phyloP scores from a whole-genome alignment of 1,139 yeast species.

The Suhomyces guaymorum region DNA sequence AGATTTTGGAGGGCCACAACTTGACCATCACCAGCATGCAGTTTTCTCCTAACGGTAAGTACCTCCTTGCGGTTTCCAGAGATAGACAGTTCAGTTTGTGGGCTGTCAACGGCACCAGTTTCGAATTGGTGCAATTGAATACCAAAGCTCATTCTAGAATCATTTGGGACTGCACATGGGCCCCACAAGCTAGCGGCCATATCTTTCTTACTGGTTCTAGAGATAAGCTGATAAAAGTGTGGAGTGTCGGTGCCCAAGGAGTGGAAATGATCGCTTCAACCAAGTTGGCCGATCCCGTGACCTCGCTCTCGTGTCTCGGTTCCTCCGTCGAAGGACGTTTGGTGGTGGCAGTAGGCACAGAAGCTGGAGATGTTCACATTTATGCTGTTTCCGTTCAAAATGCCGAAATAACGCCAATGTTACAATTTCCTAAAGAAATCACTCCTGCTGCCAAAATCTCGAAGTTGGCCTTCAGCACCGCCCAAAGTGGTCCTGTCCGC shows the following conservation, averaged over 20 bases:
- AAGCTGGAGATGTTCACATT: constrained; percentile 48
- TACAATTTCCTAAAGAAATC: constrained; percentile 35
- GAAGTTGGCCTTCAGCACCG: constrained; percentile 56
- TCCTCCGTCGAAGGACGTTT: constrained; percentile 25
- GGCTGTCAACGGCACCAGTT: constrained; percentile 51
- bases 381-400: constrained; percentile 29
- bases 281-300: constrained; percentile 59
- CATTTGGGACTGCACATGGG: constrained; percentile 95
- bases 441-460: constrained; percentile 65
- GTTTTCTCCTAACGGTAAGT: constrained; percentile 71
- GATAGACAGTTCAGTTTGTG: constrained; percentile 87
- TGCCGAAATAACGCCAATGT: constrained; percentile 25
- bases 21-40: constrained; percentile 82
- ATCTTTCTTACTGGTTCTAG: constrained; percentile 83
- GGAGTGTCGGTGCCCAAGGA: constrained; percentile 47
- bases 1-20: constrained; percentile 60
- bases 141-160: constrained; percentile 86
- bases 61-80: constrained; percentile 79
- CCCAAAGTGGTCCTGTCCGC: constrained; percentile 20
- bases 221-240: constrained; percentile 74
- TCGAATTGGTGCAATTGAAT: constrained; percentile 47
- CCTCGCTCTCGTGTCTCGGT: constrained; percentile 63
- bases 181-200: constrained; percentile 40
- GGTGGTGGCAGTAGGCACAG: constrained; percentile 69
- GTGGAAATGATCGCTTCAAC: constrained; percentile 31